Conservation (phyloP, 1,139 yeast species). For the Hansenula lynferdii region DNA sequence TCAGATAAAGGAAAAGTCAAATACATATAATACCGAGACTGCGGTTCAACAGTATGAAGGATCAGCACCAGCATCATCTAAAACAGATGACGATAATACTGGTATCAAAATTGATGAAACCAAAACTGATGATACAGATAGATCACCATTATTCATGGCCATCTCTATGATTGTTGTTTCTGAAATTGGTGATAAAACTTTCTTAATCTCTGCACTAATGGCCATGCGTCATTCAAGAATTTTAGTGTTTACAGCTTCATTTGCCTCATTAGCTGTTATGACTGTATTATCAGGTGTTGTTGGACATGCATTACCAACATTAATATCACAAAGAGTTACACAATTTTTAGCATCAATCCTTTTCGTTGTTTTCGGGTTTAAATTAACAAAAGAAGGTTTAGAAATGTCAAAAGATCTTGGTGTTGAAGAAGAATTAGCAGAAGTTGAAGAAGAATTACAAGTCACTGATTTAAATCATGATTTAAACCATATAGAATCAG, state of each 20-base stretch:
- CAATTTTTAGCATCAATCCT: slow-evolving; percentile 76
- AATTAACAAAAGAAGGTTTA: slow-evolving; percentile 74
- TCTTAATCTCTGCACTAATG: slow-evolving; percentile 94
- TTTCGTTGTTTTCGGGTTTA: slow-evolving; percentile 79
- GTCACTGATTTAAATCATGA: slow-evolving; percentile 50
- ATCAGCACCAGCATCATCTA: not conserved
- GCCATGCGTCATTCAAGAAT: slow-evolving; percentile 89
- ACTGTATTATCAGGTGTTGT: slow-evolving; percentile 85
- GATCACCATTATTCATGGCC: slow-evolving; percentile 54
- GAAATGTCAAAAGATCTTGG: slow-evolving; percentile 78
- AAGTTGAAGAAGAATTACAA: slow-evolving; percentile 91
- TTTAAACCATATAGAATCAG: slow-evolving; percentile 46
- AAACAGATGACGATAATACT: not conserved
- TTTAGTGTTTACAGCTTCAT: slow-evolving; percentile 84
- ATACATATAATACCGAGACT: too few species aligned
- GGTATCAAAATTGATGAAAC: not conserved
- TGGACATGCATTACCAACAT: slow-evolving; percentile 86
- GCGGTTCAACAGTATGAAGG: too few species aligned
- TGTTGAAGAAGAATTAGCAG: slow-evolving; percentile 93
- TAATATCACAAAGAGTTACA: slow-evolving; percentile 76
- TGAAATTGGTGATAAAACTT: slow-evolving; percentile 96
- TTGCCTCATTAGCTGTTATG: slow-evolving; percentile 84
- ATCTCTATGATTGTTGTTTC: slow-evolving; percentile 86
- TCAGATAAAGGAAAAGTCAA: too few species aligned
- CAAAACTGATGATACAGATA: slow-evolving; percentile 1